Base-by-base conservation (phyloP, 2,329 filamentous ascomycete species). In the Sporothrix dimorphospora region DNA sequence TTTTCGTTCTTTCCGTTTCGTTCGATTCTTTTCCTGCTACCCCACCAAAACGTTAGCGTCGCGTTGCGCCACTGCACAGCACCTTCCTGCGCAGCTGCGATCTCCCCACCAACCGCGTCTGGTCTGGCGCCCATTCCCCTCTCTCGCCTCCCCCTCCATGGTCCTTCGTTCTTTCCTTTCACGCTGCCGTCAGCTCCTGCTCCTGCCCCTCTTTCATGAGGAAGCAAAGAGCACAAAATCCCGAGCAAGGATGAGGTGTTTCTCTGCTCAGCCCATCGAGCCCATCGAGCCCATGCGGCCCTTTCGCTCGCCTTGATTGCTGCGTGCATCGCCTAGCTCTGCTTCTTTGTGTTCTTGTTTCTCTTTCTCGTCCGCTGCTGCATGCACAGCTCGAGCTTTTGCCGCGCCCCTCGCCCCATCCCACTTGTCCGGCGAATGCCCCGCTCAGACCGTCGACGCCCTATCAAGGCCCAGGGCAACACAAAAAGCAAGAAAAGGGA, bases 21-120 rank as follows among this genome's bases (percentile, higher is more conserved):
- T 66, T 66, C 63, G 63, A 66, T 59, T 30, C 38, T 70, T 59
- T 70, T 55, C 21, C 51, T 47, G 51, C 51, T 70, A 70, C 53
- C 67, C 67, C 67, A 70, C 67, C 67, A 59, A 70, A 69, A 53
- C 34, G 67, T 70, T 70, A 70, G 67, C 53, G 67, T 59, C 49
- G n/a, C 24, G 67, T 70, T 70, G 66, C 66, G 66, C 66, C 66
- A 68, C 65, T 57, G 59, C 59, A 65, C 59, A 27, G 24, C 61
- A 42, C 21, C 45, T 49, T 27, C 61, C 49, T 45, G n/a, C n/a
- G n/a, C n/a, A n/a, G n/a, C n/a, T n/a, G 66, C 66, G 51, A 57
- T 69, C 66, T 69, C 66, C 49, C 66, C 49, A 57, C 66, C 51
- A 69, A 69, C 66, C 66, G 51, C 30, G 30, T 53, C 65, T 14